These are phyloP conservation scores for Cryptococcus maquisensis DNA, from an alignment of 1,284 basidiomycete genomes.

Conservation along the genomic window DNA sequence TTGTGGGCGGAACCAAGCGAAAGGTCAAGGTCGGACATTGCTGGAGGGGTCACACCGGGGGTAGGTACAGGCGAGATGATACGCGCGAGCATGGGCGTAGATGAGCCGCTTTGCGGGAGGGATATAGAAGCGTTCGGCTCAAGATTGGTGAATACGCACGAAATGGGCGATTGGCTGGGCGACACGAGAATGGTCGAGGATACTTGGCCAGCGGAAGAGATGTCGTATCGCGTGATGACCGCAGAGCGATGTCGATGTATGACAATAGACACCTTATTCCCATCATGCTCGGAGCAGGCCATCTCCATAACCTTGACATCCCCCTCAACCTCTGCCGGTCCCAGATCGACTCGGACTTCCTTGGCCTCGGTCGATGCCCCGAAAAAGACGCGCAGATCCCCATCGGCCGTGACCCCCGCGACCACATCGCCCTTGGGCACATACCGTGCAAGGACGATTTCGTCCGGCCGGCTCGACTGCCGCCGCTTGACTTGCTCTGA, in stretches of 20 bases:
- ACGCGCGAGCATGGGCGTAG: neutral
- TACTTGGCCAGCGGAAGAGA: constrained; percentile 3
- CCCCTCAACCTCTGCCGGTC: constrained; percentile 22
- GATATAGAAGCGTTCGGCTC: constrained; percentile 18
- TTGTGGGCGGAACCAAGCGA: neutral
- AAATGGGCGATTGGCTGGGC: constrained; percentile 15
- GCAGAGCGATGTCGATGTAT: constrained; percentile 29
- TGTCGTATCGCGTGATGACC: constrained; percentile 27
- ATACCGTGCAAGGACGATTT: constrained; percentile 32
- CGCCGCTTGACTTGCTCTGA: constrained; percentile 31
- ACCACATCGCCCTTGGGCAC: constrained; percentile 26
- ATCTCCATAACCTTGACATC: constrained; percentile 26
- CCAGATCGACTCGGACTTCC: constrained; percentile 35
- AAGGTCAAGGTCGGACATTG: neutral
- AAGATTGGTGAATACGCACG: constrained; percentile 16
- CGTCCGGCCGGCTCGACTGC: constrained; percentile 29
- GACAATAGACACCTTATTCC: constrained; percentile 11
- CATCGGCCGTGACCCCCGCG: constrained; percentile 37
- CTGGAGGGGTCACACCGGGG: neutral
- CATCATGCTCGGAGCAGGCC: neutral
- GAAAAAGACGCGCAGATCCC: constrained; percentile 39
- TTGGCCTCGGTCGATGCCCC: constrained; percentile 5
- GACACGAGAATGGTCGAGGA: constrained; percentile 10
- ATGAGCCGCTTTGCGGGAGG: neutral
- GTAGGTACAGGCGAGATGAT: constrained; percentile 3